Evolutionary conservation across 768 basidiomycete species (phyloP), one percentile per base, ranked within the genome.

Genomic region (Dacryopinax spathularia): DNA sequence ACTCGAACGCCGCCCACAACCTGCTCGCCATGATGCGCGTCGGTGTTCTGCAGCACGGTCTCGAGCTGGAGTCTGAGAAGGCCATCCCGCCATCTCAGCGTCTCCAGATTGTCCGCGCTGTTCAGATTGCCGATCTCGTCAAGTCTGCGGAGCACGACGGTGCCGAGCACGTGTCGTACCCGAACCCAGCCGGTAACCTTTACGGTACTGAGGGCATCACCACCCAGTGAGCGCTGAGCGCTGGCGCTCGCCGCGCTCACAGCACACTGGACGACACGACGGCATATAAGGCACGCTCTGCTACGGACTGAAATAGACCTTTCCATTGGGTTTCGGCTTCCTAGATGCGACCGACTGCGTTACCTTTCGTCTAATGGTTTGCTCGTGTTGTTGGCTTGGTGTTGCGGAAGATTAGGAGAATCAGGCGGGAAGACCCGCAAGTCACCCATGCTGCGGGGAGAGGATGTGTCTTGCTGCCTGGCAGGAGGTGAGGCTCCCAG

Each of bases 1-100:
- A 91, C 70, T 89, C 87, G 33, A 91, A 91, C 71, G 88, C 89
- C 44, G 88, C 90, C 5, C 88, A 91, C 73, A 91, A 91, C 70
- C 70, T 82, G 65, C 76, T 83, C 22, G 82, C 81, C 12, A 82
- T 83, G 82, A 81, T 81, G 80, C 79, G 82, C 59, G 82, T 83
- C 63, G 82, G 82, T 64, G 75, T 82, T 63, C 74, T 83, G 34
- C 77, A 80, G 44, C 81, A 79, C 62, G 82, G 82, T 59, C 76
- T 78, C 65, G 80, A 81, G 65, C 78, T 81, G 67, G 77, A 80
- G 15, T 72, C 77, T 29, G 75, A 79, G 37, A 83, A 83, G 71
- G 72, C 75, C 0, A 80, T 89, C 34, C 88, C 89, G 16, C 88
- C 88, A 0, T 82, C 81, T 63, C 88, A 91, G 69, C 79, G 83